Base-by-base conservation (phyloP, 2,329 filamentous ascomycete genomes). In the Colletotrichum falcatum region DNA sequence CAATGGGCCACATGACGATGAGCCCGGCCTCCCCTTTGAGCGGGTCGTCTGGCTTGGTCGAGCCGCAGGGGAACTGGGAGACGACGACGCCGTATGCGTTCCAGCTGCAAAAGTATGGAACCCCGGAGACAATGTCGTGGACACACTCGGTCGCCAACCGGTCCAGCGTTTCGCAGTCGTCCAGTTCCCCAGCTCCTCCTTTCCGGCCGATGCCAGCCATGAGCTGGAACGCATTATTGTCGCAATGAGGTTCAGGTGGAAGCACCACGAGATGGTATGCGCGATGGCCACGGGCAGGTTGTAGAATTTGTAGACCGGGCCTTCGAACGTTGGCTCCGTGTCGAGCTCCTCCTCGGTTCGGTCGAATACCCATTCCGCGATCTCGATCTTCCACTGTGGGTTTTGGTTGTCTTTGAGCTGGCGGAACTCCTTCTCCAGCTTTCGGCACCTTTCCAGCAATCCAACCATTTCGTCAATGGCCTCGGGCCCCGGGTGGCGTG, bases 41-140 rank as follows among this genome's bases (percentile, higher is more conserved):
- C 16, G 69, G 72, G 1, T 73, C 71, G 14, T 62, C 54, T 2
- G 71, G 63, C 23, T 62, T 66, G 14, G 65, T 63, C 16, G 48
- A 51, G 12, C 74, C 74, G 12, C 72, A 73, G 1, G 72, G 68
- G 14, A 75, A 75, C 59, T 72, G 70, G 5, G 72, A 68, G 1
- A 61, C 66, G 14, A 68, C 56, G 1, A 54, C 48, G n/a, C 72
- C 73, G 20, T 66, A 72, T 3, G 70, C 74, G 54, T 73, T 74
- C 72, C 73, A 75, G n/a, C 69, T 65, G 53, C 74, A 75, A 55
- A 72, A 73, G 26, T 74, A 75, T 35, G 74, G 74, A 12, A 69
- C 48, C 5, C 72, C 35, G 2, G 72, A 65, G 8, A 74, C 72
- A 6, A 75, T 72, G 30, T 75, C 70, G 16, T 55, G 55, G 18